phyloP scores from a whole-genome alignment of 2,329 filamentous ascomycete species.

The Ophiostoma ulmi region DNA sequence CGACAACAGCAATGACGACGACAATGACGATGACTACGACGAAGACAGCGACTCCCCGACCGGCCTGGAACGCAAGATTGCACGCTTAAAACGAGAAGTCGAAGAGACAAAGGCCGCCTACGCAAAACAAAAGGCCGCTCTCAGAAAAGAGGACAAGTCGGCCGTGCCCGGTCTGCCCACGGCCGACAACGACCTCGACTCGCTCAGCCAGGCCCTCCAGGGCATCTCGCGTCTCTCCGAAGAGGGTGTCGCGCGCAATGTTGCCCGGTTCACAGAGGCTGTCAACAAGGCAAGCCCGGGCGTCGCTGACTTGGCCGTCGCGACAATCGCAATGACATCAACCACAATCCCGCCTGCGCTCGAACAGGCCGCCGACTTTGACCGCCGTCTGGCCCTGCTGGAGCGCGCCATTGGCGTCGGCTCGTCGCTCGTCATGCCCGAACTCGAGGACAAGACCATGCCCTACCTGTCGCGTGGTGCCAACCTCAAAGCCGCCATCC shows the following conservation, averaged over 20 bases:
- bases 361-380: constrained; percentile 80
- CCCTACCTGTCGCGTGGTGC: neutral
- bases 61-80: constrained; percentile 66
- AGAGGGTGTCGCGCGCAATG: constrained; percentile 24
- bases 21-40: constrained; percentile 17
- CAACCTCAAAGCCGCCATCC: constrained; percentile 59
- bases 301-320: neutral
- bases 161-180: constrained; percentile 38
- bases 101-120: constrained; percentile 56
- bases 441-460: constrained; percentile 47
- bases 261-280: neutral
- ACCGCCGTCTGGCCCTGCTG: constrained; percentile 69
- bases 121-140: constrained; percentile 27
- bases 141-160: constrained; percentile 33
- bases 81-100: constrained; percentile 75
- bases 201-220: constrained; percentile 68
- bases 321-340: neutral
- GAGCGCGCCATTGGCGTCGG: constrained; percentile 79
- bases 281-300: neutral
- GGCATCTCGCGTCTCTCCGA: constrained; percentile 48
- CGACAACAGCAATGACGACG: constrained; percentile 47
- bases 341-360: constrained; percentile 42
- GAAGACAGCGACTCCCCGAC: constrained; percentile 31
- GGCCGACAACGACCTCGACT: constrained; percentile 41
- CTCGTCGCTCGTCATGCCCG: constrained; percentile 57